A percentile compares a stretch with the other conserved stretches of the same genome.
Conservation (phyloP, 129 eudicot species). For the Deinandra increscens region DNA sequence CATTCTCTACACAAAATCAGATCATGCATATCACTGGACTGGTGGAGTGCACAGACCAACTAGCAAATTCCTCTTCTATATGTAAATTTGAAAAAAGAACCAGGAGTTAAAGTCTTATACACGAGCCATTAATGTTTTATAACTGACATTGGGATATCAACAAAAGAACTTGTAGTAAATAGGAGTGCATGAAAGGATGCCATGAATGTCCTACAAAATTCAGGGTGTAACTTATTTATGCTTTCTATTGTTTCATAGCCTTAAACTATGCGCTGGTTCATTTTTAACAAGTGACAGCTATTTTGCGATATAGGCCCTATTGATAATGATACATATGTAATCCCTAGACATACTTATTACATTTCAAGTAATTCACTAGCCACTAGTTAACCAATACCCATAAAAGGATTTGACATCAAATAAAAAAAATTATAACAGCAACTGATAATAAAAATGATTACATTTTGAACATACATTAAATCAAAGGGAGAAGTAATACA, state of each 20-base stretch:
- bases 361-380: not conserved
- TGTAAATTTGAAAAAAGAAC: not conserved
- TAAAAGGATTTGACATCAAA: not conserved
- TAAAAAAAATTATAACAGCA: not conserved
- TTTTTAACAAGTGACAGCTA: not conserved
- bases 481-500: not conserved
- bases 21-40: not conserved
- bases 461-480: not conserved
- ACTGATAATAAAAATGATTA: not conserved
- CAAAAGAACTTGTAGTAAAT: not conserved
- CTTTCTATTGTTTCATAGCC: not conserved
- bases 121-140: not conserved
- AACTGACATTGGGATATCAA: not conserved
- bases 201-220: not conserved
- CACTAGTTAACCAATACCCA: not conserved
- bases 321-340: not conserved
- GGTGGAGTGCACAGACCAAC: not conserved
- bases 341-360: not conserved
- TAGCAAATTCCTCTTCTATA: not conserved
- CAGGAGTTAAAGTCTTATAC: not conserved
- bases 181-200: not conserved
- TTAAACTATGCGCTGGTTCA: not conserved
- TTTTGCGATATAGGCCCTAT: not conserved
- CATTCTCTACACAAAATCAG: conserved; percentile 3
- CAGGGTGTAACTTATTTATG: not conserved